Conservation (phyloP, 1,284 basidiomycete genomes). For the Tilletia caries region DNA sequence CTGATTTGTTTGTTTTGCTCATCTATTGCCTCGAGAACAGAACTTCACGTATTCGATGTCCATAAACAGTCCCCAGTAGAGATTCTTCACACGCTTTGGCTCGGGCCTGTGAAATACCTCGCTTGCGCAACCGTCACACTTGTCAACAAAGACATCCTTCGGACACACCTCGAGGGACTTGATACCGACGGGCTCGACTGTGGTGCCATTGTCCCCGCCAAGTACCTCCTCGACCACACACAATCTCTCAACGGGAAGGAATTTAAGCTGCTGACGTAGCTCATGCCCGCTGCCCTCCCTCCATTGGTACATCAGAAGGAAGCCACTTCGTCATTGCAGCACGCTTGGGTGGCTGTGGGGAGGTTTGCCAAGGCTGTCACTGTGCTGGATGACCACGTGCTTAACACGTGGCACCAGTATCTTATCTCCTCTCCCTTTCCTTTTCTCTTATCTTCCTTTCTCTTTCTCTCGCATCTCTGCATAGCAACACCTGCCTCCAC, state of each 20-base stretch:
- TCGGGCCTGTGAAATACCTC: not conserved
- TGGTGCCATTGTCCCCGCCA: not conserved
- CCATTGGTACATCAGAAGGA: no score
- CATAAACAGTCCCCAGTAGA: not conserved
- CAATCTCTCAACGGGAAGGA: not conserved
- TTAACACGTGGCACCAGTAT: no score
- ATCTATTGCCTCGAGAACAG: not conserved
- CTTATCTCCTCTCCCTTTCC: no score
- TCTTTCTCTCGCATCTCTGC: no score
- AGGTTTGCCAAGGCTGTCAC: not conserved
- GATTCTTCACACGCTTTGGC: not conserved
- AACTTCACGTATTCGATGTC: not conserved
- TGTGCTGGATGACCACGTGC: no score
- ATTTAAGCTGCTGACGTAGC: not conserved
- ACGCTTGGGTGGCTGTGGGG: no score
- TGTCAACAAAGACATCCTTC: not conserved
- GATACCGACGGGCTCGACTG: not conserved
- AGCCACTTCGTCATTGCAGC: no score
- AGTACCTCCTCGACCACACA: not conserved
- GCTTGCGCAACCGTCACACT: not conserved
- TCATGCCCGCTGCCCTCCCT: not conserved
- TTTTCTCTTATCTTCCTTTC: no score
- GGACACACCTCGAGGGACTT: not conserved
- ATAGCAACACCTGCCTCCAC: no score
- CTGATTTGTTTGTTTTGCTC: no score